Evolutionary conservation across 169 alveolate species (phyloP).

Genomic region (Cryptosporidium ryanae): DNA sequence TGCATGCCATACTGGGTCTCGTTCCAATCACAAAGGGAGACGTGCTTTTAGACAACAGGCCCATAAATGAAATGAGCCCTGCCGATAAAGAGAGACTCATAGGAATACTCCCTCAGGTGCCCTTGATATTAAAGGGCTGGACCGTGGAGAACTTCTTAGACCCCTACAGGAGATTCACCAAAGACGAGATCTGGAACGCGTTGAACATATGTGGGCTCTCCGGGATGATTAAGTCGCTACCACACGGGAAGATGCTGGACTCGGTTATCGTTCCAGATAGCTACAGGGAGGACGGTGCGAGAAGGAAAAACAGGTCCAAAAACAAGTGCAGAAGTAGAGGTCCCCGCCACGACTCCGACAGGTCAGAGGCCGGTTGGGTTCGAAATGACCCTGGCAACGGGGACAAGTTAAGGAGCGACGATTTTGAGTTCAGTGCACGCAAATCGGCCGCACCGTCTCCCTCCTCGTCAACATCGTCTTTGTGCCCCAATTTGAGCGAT

Average conservation of each 20-base stretch:
- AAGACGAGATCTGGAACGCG: constrained; percentile 67
- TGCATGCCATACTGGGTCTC: constrained; percentile 84
- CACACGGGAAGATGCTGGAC: constrained; percentile 55
- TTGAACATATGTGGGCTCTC: constrained; percentile 57
- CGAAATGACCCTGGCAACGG: no score
- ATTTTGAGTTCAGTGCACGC: no score
- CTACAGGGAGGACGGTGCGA: not conserved
- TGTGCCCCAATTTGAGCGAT: constrained; percentile 3
- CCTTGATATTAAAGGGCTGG: constrained; percentile 77
- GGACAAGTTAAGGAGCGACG: no score
- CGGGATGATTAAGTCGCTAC: constrained; percentile 44
- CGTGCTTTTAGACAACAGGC: constrained; percentile 75
- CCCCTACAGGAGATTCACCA: constrained; percentile 52
- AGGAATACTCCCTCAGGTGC: constrained; percentile 77
- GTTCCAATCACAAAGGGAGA: constrained; percentile 80
- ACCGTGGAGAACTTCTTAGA: constrained; percentile 76
- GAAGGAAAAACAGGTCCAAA: not conserved
- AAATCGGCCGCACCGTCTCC: not conserved
- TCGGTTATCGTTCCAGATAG: constrained; percentile 66
- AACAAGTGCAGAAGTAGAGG: no score
- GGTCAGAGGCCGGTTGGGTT: no score
- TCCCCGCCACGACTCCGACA: no score
- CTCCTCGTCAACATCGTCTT: not conserved
- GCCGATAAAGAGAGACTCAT: constrained; percentile 43
- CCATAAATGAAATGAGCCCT: constrained; percentile 47